Base-by-base conservation (phyloP, 164 flowering plant species). In the Nymphaea thermarum region DNA sequence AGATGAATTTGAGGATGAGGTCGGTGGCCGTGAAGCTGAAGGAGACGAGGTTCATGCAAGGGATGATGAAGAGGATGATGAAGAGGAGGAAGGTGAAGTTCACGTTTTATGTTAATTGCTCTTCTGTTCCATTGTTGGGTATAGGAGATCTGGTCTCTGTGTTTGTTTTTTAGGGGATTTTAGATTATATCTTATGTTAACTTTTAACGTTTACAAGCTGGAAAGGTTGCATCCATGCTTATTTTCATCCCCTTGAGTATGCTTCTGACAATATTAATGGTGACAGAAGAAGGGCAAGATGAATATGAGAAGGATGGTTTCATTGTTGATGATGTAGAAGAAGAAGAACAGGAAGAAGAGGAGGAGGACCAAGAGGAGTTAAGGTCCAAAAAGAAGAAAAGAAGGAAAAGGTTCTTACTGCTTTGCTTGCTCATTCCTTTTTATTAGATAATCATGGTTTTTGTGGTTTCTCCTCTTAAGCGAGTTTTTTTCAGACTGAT, bases 241-340 rank as follows among this genome's bases (percentile, higher is more conserved):
- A 5, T 45, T 45, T 45, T 5, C 53, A 10, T 45, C 0, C 11
- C 7, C 11, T 45, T 45, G 53, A 45, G 53, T 45, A 5, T 45
- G 7, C 53, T 0, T 45, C 53, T 45, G 11, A 45, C 1, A 45
- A 5, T 45, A 45, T 10, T 45, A 5, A 10, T 10, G 11, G 0
- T 74, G 61, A 61, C 77, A 86, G 91, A 86, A 67, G 94, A 85
- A 67, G 96, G 96, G 7, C 86, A 83, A 47, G 96, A 94, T 82
- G 93, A 87, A 43, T 94, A 84, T 65, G 99, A 94, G 83, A 84
- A 91, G 63, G 99, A 94, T 82, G 99, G 86, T 6, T 94, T 94
- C 69, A 90, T 94, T 65, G 98, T 94, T 0, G 96, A 90, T 72
- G 99, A 89, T 76, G 82, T 75, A n/a, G 97, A 90, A 4, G 98